Evolutionary conservation across 176 grass and related monocot species (phyloP).

Genomic region (Areca catechu): DNA sequence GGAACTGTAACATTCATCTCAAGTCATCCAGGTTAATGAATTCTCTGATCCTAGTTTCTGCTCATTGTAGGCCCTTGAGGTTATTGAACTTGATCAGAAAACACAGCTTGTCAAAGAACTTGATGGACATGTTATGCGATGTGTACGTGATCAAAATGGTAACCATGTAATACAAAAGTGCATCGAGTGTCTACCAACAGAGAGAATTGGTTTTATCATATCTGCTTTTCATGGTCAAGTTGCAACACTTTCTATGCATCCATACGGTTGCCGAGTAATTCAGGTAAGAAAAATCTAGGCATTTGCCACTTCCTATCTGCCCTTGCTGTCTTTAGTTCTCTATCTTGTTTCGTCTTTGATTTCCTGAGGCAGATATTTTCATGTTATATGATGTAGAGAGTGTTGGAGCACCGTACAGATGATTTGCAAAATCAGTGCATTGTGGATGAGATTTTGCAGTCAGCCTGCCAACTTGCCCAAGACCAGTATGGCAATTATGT

Average conservation of each 20-base stretch:
- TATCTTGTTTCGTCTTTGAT: not conserved
- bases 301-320: not conserved
- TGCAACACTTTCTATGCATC: conserved; percentile 77
- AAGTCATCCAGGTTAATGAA: conserved; percentile 10
- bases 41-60: conserved; percentile 18
- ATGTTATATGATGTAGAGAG: conserved; percentile 40
- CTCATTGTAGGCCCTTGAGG: conserved; percentile 72
- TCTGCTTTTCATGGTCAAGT: conserved; percentile 85
- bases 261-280: conserved; percentile 97
- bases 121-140: conserved; percentile 84
- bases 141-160: conserved; percentile 95
- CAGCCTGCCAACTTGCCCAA: conserved; percentile 73
- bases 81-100: conserved; percentile 93
- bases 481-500: conserved; percentile 99
- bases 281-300: conserved; percentile 42
- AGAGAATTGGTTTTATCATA: conserved; percentile 78
- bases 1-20: too few species aligned
- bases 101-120: conserved; percentile 69
- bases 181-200: conserved; percentile 82
- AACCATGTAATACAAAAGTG: conserved; percentile 99
- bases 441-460: conserved; percentile 95
- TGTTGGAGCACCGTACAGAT: conserved; percentile 80
- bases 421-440: conserved; percentile 79
- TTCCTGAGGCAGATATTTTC: not conserved
- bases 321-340: not conserved